Base-by-base conservation (phyloP, 2,329 filamentous ascomycete genomes). In the Diaporthe capsici region DNA sequence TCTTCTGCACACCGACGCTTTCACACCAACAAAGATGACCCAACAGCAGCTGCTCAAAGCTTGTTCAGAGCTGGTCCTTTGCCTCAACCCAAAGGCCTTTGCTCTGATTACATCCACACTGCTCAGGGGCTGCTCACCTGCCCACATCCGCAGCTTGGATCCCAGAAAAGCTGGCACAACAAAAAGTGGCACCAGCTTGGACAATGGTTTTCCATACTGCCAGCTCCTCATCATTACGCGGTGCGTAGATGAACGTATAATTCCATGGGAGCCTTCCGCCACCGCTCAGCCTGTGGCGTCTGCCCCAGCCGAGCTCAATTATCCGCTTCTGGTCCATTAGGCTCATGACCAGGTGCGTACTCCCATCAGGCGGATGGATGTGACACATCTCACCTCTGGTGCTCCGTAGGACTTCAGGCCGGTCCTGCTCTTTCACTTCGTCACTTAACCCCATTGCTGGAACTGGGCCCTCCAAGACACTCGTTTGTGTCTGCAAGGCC, bases 221-320 rank as follows among this genome's bases (percentile, higher is more conserved):
- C 39, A 84, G 80, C 77, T 87, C 86, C 0, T 60, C 80, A 17
- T 81, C 81, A 44, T 85, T 78, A 22, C 85, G 78, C 53, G 85
- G 85, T 25, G 85, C 84, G 44, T 87, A 87, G 0, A 87, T 70
- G 63, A 87, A 72, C 25, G 86, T 80, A 74, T 85, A 87, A 0
- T 81, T 82, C 80, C 81, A 82, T 0, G 85, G 84, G 55, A 84
- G 20, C 3, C 78, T 58, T 1, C 73, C 77, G 1, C 73, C 70
- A 2, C 83, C 83, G 28, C 81, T 80, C 55, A 87, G 77, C 63
- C 77, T 77, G 65, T 87, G 85, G 3, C 85, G 79, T 78, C 85
- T 82, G n/a, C 81, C 85, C 85, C 86, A 87, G 2, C 85, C 84
- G 47, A 78, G 79, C n/a, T 75, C 79, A 31, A 86, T 82, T 7